These are phyloP conservation scores for Wickerhamiella azymoides DNA, from an alignment of 805 yeast species.

Conservation along the genomic window DNA sequence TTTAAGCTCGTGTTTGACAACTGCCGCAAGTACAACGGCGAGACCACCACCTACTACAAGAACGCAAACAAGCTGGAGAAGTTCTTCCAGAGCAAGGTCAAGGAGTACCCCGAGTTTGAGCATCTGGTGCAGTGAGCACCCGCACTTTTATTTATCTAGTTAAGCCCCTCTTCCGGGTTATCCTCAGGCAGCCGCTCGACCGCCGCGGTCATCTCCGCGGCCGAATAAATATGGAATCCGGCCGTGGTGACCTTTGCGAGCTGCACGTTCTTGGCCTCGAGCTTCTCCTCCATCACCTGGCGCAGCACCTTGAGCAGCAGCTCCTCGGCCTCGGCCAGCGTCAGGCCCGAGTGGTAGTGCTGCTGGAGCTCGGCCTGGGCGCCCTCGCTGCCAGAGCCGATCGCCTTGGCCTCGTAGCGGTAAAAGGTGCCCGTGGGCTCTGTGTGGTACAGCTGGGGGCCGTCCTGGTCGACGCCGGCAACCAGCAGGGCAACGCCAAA, in stretches of 20 bases:
- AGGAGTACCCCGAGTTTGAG: slow-evolving; percentile 85
- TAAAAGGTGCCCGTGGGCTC: slow-evolving; percentile 98
- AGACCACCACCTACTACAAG: slow-evolving; percentile 86
- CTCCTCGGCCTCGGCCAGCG: slow-evolving; percentile 84
- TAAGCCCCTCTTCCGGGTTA: slow-evolving; percentile 6
- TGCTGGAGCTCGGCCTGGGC: slow-evolving; percentile 96
- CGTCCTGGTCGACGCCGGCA: slow-evolving; percentile 92
- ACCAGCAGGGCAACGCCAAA: slow-evolving; percentile 94
- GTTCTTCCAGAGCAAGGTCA: slow-evolving; percentile 65
- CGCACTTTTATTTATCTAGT: neutral
- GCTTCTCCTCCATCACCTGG: slow-evolving; percentile 98
- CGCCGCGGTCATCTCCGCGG: slow-evolving; percentile 68
- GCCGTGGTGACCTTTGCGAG: slow-evolving; percentile 82
- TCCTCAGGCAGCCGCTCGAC: slow-evolving; percentile 66
- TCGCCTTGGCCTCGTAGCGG: slow-evolving; percentile 95
- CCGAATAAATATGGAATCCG: slow-evolving; percentile 77
- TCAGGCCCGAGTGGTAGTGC: slow-evolving; percentile 79
- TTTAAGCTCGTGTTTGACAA: slow-evolving; percentile 75
- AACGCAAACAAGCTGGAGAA: slow-evolving; percentile 91
- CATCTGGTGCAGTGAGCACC: slow-evolving; percentile 35
- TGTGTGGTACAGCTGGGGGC: slow-evolving; percentile 93
- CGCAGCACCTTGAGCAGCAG: slow-evolving; percentile 77
- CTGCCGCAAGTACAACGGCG: slow-evolving; percentile 86
- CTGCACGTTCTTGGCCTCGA: slow-evolving; percentile 91
- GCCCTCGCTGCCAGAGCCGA: slow-evolving; percentile 97